Base-by-base conservation (phyloP, 108 stramenopile species). In the Cyclotella atomus region DNA sequence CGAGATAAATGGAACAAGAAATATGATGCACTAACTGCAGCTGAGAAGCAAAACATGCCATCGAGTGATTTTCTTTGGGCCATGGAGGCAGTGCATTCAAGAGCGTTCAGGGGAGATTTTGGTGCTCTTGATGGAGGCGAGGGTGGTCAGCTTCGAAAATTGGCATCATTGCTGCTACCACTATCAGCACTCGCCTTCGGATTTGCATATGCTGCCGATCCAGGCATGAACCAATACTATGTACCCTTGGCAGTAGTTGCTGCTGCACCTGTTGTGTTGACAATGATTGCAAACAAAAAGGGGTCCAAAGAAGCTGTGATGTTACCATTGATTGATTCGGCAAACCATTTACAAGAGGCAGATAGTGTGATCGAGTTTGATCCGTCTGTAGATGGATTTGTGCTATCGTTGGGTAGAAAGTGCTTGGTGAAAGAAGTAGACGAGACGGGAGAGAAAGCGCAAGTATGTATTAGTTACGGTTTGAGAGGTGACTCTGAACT, bases 21-120 rank as follows among this genome's bases (percentile, higher is more conserved):
- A 50, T 92, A 86, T 75, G 27, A 80, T 27, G 66, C 59, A 3
- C 29, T 75, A 19, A 53, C 45, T 34, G 2, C 57, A 7, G 23
- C 24, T 17, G 59, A 50, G 23, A 82, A 49, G 25, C 47, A 64
- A 12, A 70, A 61, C 16, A 85, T 90, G 72, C 77, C 85, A 0
- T 84, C 70, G 70, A 85, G 90, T 53, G 68, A 89, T 54, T 92
- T 92, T 65, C 49, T 69, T 62, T 92, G 91, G 91, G 82, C 86
- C 50, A 90, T 92, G 91, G 91, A 92, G 62, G 91, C 84, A 21
- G 91, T 92, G 10, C 88, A 92, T 74, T 88, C 88, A 21, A 74
- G 91, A 33, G 88, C 89, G 24, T 92, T 92, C 68, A 57, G 84
- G 29, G 89, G 89, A 28, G 80, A 78, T 52, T 87, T 82, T 62